Base-by-base conservation (phyloP, 164 flowering plant genomes). In the Kingdonia uniflora region DNA sequence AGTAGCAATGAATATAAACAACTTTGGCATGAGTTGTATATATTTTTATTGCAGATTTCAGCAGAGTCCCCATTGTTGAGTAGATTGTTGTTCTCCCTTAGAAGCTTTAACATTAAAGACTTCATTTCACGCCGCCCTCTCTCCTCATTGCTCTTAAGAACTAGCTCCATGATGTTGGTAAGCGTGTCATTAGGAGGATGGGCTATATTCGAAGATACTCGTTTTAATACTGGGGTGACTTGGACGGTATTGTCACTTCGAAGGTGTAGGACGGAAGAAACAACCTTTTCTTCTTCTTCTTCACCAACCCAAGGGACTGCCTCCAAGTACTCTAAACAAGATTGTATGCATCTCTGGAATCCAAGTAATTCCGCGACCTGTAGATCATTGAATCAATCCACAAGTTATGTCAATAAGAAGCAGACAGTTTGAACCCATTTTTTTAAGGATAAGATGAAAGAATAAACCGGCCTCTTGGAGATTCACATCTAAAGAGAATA, bases 251-350 rank as follows among this genome's bases (percentile, higher is more conserved):
- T 80, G 54, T 75, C 80, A 50, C 66, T 60, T 45, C 72, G 76
- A 52, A 94, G 84, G 12, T 70, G 76, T 5, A 74, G 53, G 22
- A 89, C 69, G 1, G 95, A 81, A 2, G 90, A 73, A 29, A 94
- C 79, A 22, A 94, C 99, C 58, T 87, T 86, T 51, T 89, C 97
- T 75, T 92, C 96, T 66, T 92, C 63, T 44, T 59, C 97, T 46
- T 88, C 95, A 48, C 95, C 99, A 43, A 82, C 81, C 97, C 99
- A 94, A 11, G 99, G 99, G 35, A 74, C 99, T 39, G 97, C 97
- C 75, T 94, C 99, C 63, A 94, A 73, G 71, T 82, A 89, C 51
- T 87, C 92, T 63, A 94, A 70, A 62, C 99, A 89, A 35, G 90
- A 75, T 25, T 71, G 67, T 13, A 89, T 72, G 74, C 97, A 85